phyloP scores from a whole-genome alignment of 2,329 filamentous ascomycete species.

The Colletotrichum gigasporum region DNA sequence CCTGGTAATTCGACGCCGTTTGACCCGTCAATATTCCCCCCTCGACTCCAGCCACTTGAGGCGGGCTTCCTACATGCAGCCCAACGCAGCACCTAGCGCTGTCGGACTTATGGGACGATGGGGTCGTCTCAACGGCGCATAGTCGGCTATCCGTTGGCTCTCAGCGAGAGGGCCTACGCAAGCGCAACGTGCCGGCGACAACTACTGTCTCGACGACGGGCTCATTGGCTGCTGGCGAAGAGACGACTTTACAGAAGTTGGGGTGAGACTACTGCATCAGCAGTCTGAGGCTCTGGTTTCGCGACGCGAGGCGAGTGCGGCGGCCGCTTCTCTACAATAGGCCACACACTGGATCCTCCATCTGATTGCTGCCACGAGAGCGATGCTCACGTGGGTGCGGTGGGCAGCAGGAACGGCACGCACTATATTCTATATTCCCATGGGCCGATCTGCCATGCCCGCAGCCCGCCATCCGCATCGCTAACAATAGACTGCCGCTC shows the following conservation, averaged over 20 bases:
- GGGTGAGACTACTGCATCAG: not conserved
- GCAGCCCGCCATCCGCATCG: not conserved
- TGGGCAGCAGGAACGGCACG: too few relatives aligned
- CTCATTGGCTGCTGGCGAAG: not conserved
- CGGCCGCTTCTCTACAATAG: not conserved
- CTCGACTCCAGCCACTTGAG: slow-evolving; percentile 20
- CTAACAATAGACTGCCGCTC: not conserved
- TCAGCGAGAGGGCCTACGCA: slow-evolving; percentile 1
- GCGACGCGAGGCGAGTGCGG: not conserved
- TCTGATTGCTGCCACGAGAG: not conserved
- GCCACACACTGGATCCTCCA: slow-evolving; percentile 13
- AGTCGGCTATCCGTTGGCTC: slow-evolving; percentile 16
- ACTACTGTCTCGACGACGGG: slow-evolving; percentile 16
- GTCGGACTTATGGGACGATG: slow-evolving; percentile 23
- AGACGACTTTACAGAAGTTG: slow-evolving; percentile 3
- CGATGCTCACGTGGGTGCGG: slow-evolving; percentile 23
- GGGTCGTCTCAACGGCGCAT: slow-evolving; percentile 20
- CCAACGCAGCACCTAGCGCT: slow-evolving; percentile 6
- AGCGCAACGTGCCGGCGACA: slow-evolving; percentile 20
- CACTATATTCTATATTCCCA: too few relatives aligned
- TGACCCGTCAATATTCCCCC: slow-evolving; percentile 8
- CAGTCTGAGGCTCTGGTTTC: not conserved
- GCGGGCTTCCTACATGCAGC: slow-evolving; percentile 10
- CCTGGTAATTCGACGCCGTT: slow-evolving; percentile 7
- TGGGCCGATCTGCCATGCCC: slow-evolving; percentile 15